These are phyloP conservation scores for Trypanosomatidae sp. DNA, from an alignment of 208 protist species.

Conservation along the genomic window DNA sequence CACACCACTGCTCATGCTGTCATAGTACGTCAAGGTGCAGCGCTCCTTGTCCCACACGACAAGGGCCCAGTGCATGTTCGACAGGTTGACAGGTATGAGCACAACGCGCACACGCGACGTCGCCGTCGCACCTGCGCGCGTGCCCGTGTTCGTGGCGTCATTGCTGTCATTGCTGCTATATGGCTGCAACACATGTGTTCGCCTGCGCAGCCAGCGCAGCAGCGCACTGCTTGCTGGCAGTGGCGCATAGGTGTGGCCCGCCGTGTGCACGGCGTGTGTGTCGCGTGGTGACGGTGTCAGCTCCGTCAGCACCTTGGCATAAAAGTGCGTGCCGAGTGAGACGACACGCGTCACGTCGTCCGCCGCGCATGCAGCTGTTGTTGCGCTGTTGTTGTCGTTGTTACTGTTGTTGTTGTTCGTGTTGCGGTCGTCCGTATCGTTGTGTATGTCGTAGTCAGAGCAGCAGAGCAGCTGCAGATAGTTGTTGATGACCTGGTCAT, in stretches of 20 bases:
- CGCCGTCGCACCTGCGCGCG: not conserved
- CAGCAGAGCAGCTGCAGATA: slow-evolving; percentile 59
- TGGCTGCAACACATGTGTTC: slow-evolving; percentile 36
- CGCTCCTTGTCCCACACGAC: slow-evolving; percentile 32
- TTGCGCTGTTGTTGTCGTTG: not conserved
- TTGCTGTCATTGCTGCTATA: slow-evolving; percentile 4
- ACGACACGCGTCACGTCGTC: slow-evolving; percentile 9
- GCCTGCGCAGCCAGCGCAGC: slow-evolving; percentile 59
- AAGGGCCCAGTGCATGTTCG: slow-evolving; percentile 60
- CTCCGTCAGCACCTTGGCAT: slow-evolving; percentile 50
- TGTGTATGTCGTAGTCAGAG: slow-evolving; percentile 1
- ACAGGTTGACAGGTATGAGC: slow-evolving; percentile 63
- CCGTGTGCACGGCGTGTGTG: slow-evolving; percentile 39
- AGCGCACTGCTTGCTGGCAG: slow-evolving; percentile 19
- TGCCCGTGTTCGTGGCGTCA: not conserved
- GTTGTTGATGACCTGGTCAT: slow-evolving; percentile 77
- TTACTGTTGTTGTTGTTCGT: not conserved
- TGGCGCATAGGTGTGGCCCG: slow-evolving; percentile 1
- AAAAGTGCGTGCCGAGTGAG: slow-evolving; percentile 70
- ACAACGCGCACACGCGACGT: slow-evolving; percentile 24
- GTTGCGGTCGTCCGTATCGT: not conserved
- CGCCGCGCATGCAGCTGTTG: slow-evolving; percentile 1
- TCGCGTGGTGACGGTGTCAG: slow-evolving; percentile 5
- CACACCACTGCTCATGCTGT: slow-evolving; percentile 29
- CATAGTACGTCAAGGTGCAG: slow-evolving; percentile 37